Percentiles rank a stretch among this genome's conserved stretches.
phyloP scores from a whole-genome alignment of 164 flowering plant genomes.

The Berberis thunbergii region DNA sequence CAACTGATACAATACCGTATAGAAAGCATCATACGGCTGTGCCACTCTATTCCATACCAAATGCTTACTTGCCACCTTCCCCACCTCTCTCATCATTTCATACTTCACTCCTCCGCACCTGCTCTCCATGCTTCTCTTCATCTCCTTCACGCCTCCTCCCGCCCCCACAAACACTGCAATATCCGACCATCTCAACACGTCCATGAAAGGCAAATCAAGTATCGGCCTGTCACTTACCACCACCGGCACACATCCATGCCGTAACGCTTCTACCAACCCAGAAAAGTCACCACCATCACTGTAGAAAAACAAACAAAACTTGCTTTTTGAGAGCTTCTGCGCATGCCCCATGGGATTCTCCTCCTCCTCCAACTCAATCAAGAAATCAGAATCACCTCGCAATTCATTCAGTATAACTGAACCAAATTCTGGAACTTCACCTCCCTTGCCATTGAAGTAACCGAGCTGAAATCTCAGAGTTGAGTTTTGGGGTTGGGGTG shows the following conservation, averaged over 20 bases:
- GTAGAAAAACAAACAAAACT: constrained; percentile 56
- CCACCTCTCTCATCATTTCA: constrained; percentile 34
- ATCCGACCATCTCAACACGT: constrained; percentile 61
- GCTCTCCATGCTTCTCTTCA: constrained; percentile 29
- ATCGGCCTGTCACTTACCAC: constrained; percentile 61
- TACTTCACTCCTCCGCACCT: constrained; percentile 19
- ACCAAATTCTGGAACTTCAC: background rate
- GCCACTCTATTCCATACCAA: constrained; percentile 46
- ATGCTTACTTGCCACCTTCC: constrained; percentile 45
- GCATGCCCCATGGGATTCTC: constrained; percentile 2
- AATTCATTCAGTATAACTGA: constrained; percentile 21
- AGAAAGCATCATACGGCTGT: constrained; percentile 55
- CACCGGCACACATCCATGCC: constrained; percentile 67
- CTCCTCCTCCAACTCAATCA: constrained; percentile 31
- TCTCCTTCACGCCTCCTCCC: constrained; percentile 18
- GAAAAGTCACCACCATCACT: constrained; percentile 20
- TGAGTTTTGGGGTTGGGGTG: too few relatives aligned
- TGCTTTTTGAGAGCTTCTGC: constrained; percentile 19
- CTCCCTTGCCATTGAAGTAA: too few relatives aligned
- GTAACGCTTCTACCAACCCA: constrained; percentile 44
- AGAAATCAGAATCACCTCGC: constrained; percentile 28
- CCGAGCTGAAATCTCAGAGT: too few relatives aligned
- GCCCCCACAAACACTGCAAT: constrained; percentile 44
- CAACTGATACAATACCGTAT: constrained; percentile 62
- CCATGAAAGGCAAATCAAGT: constrained; percentile 59